phyloP scores from a whole-genome alignment of 164 flowering plant genomes.

The Chimonanthus praecox region DNA sequence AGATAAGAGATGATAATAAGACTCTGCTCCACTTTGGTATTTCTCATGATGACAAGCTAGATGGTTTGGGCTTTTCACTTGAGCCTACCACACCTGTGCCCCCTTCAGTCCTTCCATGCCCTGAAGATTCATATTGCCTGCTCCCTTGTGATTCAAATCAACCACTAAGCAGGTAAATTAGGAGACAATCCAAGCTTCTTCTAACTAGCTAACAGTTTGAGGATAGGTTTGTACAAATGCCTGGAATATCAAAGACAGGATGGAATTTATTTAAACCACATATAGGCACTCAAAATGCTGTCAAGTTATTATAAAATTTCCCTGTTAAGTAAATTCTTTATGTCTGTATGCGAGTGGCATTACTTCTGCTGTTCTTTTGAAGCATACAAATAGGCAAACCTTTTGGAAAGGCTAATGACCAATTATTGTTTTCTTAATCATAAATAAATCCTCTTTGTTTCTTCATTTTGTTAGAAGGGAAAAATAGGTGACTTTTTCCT shows the following conservation, averaged over 20 bases:
- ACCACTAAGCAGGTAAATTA: conserved; percentile 51
- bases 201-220: neutral
- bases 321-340: too few relatives aligned
- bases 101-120: conserved; percentile 23
- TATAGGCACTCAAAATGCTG: too few relatives aligned
- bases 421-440: too few relatives aligned
- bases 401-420: too few relatives aligned
- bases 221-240: neutral
- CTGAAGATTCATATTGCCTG: conserved; percentile 34
- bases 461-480: too few relatives aligned
- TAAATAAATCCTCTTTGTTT: too few relatives aligned
- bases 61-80: conserved; percentile 68
- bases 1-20: conserved; percentile 74
- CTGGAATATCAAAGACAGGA: neutral
- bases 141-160: conserved; percentile 31
- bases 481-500: too few relatives aligned
- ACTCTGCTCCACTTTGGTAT: conserved; percentile 81
- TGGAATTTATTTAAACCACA: too few relatives aligned
- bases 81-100: conserved; percentile 55
- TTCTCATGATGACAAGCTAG: conserved; percentile 48
- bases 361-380: too few relatives aligned
- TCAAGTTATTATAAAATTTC: too few relatives aligned
- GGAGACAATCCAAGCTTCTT: neutral
- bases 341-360: too few relatives aligned
- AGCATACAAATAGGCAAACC: too few relatives aligned